A percentile compares a stretch with the other conserved stretches of the same genome.
phyloP scores from a whole-genome alignment of 768 basidiomycete genomes.

The Lactifluus pinguis region DNA sequence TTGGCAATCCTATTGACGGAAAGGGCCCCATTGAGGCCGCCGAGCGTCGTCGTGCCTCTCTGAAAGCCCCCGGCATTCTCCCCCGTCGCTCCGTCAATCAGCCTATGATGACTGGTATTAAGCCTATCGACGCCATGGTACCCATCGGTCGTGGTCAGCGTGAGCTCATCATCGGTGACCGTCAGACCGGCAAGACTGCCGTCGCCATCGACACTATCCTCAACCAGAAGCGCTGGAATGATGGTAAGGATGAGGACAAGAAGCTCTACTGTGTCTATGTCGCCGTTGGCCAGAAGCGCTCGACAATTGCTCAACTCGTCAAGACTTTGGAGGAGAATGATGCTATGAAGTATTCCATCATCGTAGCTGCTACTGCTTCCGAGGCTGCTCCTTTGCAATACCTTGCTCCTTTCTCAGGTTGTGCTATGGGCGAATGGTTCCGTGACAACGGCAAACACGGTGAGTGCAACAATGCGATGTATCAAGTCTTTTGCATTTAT shows the following conservation, averaged over 20 bases:
- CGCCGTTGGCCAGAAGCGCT: conserved; percentile 98
- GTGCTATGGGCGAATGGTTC: conserved; percentile 99
- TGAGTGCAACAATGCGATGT: conserved; percentile 28
- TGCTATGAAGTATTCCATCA: conserved; percentile 99
- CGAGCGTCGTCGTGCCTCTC: conserved; percentile 92
- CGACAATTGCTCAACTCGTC: conserved; percentile 98
- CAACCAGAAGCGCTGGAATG: conserved; percentile 99
- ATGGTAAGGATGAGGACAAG: conserved; percentile 91
- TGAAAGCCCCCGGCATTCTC: conserved; percentile 98
- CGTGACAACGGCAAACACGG: conserved; percentile 99
- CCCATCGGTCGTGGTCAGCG: conserved; percentile 99
- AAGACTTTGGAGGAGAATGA: conserved; percentile 99
- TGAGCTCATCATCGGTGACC: conserved; percentile 99
- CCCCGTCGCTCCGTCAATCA: conserved; percentile 99
- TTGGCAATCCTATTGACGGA: conserved; percentile 99
- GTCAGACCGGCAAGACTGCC: conserved; percentile 99
- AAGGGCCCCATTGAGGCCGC: conserved; percentile 93
- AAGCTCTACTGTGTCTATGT: conserved; percentile 99
- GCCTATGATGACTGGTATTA: conserved; percentile 99
- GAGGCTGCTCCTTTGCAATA: conserved; percentile 99
- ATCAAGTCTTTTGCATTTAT: not conserved
- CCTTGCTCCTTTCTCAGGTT: conserved; percentile 99
- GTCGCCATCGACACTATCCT: conserved; percentile 99
- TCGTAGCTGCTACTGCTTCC: conserved; percentile 98
- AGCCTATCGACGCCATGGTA: conserved; percentile 99